Conservation (phyloP, 371 early-diverging fungal genomes). For the Enterocytospora artemiae region DNA sequence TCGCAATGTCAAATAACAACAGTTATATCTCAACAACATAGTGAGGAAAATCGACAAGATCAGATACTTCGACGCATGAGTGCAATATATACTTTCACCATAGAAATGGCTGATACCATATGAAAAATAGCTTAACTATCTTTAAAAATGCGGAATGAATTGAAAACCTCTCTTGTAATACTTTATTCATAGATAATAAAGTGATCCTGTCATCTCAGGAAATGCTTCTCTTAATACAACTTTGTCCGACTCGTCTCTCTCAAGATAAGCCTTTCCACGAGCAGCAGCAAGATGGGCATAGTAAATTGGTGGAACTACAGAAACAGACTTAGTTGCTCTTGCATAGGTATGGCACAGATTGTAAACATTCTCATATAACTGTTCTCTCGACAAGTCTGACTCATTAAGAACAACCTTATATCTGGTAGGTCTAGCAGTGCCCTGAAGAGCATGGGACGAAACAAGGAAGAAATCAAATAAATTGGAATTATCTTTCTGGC, state of each 20-base stretch:
- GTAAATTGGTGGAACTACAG: constrained; percentile 70
- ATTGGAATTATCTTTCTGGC: constrained; percentile 4
- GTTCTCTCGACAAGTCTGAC: constrained; percentile 66
- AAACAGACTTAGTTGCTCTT: constrained; percentile 69
- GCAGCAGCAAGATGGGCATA: constrained; percentile 72
- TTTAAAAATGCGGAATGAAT: background rate
- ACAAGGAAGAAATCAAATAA: constrained; percentile 78
- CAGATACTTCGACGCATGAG: too few relatives aligned
- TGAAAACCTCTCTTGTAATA: too few relatives aligned
- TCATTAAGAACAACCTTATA: constrained; percentile 76
- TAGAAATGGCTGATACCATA: background rate
- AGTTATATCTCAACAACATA: too few relatives aligned
- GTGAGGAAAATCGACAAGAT: too few relatives aligned
- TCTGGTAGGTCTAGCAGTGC: constrained; percentile 75
- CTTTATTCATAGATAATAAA: constrained; percentile 35
- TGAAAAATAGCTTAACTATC: background rate
- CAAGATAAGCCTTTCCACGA: constrained; percentile 41
- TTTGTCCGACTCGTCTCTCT: constrained; percentile 4
- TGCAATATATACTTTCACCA: background rate
- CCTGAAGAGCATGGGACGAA: constrained; percentile 76
- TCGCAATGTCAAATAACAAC: too few relatives aligned
- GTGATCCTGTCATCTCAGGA: background rate
- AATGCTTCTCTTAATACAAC: constrained; percentile 3
- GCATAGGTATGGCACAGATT: constrained; percentile 74
- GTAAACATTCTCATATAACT: constrained; percentile 70